Conservation (phyloP, 179 eudicot genomes). For the Camellia oleifera region DNA sequence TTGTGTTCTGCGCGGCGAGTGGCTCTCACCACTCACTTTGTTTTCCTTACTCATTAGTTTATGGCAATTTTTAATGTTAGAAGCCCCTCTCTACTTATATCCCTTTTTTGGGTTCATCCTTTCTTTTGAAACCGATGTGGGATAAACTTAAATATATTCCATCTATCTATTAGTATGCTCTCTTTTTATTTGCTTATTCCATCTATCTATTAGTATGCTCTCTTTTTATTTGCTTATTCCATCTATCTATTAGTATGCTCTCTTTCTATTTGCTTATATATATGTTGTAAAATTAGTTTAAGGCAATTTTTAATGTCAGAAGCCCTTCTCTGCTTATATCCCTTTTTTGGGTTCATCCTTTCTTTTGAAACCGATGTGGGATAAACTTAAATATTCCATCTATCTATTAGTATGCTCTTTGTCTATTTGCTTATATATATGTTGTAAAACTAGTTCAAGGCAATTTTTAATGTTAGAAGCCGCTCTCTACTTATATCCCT, state of each 20-base stretch:
- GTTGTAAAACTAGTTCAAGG: too few relatives aligned
- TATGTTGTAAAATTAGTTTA: constrained; percentile 56
- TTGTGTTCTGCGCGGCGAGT: constrained; percentile 51
- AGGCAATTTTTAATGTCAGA: constrained; percentile 29
- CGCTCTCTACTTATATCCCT: too few relatives aligned
- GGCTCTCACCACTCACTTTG: constrained; percentile 89
- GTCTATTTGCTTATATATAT: too few relatives aligned
- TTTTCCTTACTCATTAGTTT: constrained; percentile 99
- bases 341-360: background rate
- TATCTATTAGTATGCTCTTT: too few relatives aligned
- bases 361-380: constrained; percentile 7
- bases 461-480: too few relatives aligned
- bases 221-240: too few relatives aligned
- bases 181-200: too few relatives aligned
- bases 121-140: constrained; percentile 4
- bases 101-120: background rate
- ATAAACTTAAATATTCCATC: background rate
- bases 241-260: too few relatives aligned
- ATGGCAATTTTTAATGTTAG: constrained; percentile 34
- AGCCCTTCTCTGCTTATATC: background rate
- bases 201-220: too few relatives aligned
- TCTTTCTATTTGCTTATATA: too few relatives aligned
- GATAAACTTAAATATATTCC: background rate
- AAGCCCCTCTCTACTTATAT: background rate
- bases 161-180: too few relatives aligned